A percentile compares a stretch with the other conserved stretches of the same genome.
Evolutionary conservation across 2,329 filamentous ascomycete species (phyloP).

Genomic region (Penicillium brevicompactum): DNA sequence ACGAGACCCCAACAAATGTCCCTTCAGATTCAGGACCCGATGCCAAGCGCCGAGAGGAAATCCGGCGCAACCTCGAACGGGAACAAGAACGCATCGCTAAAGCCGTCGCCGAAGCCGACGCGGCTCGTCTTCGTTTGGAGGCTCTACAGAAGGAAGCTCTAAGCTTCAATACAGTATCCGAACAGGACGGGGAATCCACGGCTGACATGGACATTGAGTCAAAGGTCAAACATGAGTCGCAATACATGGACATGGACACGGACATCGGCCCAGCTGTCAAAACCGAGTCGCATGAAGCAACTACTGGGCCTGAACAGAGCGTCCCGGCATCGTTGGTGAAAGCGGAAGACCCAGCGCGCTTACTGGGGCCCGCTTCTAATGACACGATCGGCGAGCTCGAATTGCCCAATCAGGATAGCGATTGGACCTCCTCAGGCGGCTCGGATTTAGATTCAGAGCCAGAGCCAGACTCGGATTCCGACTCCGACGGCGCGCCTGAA

Average conservation of each 20-base stretch:
- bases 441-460: slow-evolving; percentile 29
- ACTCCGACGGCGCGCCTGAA: slow-evolving; percentile 43
- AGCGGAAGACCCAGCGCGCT: neutral
- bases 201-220: no score
- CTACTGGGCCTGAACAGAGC: neutral
- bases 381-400: slow-evolving; percentile 13
- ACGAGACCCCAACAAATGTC: slow-evolving; percentile 24
- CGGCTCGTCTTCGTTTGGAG: slow-evolving; percentile 39
- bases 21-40: slow-evolving; percentile 38
- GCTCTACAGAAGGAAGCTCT: slow-evolving; percentile 30
- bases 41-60: slow-evolving; percentile 44
- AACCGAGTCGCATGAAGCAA: neutral
- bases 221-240: neutral
- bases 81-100: slow-evolving; percentile 59
- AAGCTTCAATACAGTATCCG: slow-evolving; percentile 5
- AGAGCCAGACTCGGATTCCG: slow-evolving; percentile 23
- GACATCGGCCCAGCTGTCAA: neutral
- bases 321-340: neutral
- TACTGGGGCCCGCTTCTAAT: neutral
- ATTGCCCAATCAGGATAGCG: slow-evolving; percentile 29
- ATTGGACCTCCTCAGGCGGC: slow-evolving; percentile 44
- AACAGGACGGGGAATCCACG: neutral
- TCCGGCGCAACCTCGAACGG: slow-evolving; percentile 59
- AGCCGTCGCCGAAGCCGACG: slow-evolving; percentile 47
- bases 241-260: no score